These are phyloP conservation scores for Mallotus repandus DNA, from an alignment of 441 rosid genomes.

Conservation along the genomic window DNA sequence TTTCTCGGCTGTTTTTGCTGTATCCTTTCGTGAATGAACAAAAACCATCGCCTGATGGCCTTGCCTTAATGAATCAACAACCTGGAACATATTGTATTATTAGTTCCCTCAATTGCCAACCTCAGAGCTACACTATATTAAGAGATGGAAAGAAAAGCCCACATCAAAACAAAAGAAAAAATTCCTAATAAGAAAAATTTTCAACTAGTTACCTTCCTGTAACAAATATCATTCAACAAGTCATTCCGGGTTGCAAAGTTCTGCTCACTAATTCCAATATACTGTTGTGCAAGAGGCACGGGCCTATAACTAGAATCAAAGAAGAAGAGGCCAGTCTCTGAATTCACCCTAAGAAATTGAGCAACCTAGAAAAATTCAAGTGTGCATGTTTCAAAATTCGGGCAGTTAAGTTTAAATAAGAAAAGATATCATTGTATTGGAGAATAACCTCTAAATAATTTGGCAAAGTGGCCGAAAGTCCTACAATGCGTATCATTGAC, in stretches of 20 bases:
- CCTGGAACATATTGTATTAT: conserved; percentile 44
- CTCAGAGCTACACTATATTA: conserved; percentile 15
- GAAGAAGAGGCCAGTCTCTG: conserved; percentile 89
- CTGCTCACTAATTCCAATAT: conserved; percentile 95
- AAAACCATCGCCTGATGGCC: conserved; percentile 98
- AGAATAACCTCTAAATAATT: conserved; percentile 80
- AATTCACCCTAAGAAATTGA: conserved; percentile 93
- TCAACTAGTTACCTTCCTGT: conserved; percentile 64
- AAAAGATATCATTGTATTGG: conserved; percentile 4
- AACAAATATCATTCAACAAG: conserved; percentile 89
- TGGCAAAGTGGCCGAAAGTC: conserved; percentile 98
- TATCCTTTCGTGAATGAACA: conserved; percentile 98
- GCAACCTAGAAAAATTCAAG: conserved; percentile 66
- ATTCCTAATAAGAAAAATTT: neutral
- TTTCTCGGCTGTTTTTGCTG: conserved; percentile 93
- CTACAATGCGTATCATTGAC: conserved; percentile 97
- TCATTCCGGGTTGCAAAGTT: conserved; percentile 85
- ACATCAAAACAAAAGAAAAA: neutral
- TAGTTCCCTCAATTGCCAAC: conserved; percentile 29
- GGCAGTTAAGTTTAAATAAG: neutral
- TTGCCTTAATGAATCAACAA: conserved; percentile 82
- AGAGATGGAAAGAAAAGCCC: conserved; percentile 18
- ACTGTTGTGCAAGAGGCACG: conserved; percentile 96
- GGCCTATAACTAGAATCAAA: conserved; percentile 99
- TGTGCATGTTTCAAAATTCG: conserved; percentile 4